phyloP scores from a whole-genome alignment of 768 basidiomycete species.

The Podaxis sp. region DNA sequence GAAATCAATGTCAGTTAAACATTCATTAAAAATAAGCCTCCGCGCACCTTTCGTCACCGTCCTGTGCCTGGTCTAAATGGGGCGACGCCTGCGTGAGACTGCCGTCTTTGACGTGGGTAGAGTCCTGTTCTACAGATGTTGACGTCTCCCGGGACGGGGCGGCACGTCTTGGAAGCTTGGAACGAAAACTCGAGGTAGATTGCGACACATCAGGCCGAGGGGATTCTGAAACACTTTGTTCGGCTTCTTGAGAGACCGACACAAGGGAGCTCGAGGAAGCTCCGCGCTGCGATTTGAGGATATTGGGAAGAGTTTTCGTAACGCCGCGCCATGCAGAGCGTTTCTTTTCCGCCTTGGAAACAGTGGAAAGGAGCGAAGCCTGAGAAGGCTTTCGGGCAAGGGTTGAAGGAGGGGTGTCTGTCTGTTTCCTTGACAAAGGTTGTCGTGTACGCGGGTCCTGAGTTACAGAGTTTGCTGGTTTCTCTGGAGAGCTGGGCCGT shows the following conservation, averaged over 20 bases:
- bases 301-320: not conserved
- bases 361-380: constrained; percentile 1
- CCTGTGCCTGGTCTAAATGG: not conserved
- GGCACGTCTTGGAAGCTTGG: constrained; percentile 6
- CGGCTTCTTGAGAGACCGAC: not conserved
- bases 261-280: constrained; percentile 4
- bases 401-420: not conserved
- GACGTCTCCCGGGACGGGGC: constrained; percentile 1
- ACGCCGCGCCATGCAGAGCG: constrained; percentile 9
- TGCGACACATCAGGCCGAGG: not conserved
- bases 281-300: constrained; percentile 7
- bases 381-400: constrained; percentile 6
- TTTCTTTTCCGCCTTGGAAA: constrained; percentile 4
- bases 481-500: not conserved
- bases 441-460: not conserved
- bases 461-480: not conserved
- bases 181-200: not conserved
- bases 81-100: too few relatives aligned
- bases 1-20: too few relatives aligned
- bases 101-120: not conserved
- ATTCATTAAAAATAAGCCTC: too few relatives aligned
- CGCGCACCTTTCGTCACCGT: not conserved
- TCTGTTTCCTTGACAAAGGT: not conserved
- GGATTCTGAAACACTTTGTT: not conserved
- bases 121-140: not conserved